Evolutionary conservation across 257 asterid species (phyloP).

Genomic region (Cordia subcordata): DNA sequence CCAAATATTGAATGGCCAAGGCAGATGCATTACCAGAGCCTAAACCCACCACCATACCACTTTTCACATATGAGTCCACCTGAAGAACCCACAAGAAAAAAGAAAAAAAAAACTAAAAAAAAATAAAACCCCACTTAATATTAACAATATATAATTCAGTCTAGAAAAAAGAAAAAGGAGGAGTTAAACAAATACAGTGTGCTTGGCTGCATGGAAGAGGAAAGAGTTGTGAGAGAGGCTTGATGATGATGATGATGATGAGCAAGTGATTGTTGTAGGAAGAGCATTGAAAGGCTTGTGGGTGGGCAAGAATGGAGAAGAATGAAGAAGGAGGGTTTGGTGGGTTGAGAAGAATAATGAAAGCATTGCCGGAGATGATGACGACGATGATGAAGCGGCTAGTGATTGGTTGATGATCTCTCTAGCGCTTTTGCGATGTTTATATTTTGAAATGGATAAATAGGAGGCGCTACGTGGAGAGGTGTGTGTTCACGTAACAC

Average conservation of each 20-base stretch:
- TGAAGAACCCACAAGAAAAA: constrained; percentile 16
- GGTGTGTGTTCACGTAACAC: too few species aligned
- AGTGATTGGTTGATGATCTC: too few species aligned
- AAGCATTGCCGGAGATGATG: neutral
- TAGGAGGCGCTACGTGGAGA: too few species aligned
- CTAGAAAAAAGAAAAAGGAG: neutral
- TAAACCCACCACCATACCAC: constrained; percentile 70
- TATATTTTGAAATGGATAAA: too few species aligned
- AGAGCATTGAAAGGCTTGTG: constrained; percentile 7
- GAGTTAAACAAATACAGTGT: constrained; percentile 35
- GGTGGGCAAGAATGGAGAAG: neutral
- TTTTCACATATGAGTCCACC: constrained; percentile 70
- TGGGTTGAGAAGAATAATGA: neutral
- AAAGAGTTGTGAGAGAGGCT: constrained; percentile 36
- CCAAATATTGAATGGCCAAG: constrained; percentile 65
- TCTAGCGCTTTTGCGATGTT: too few species aligned
- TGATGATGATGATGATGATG: constrained; percentile 11
- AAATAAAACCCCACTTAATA: too few species aligned
- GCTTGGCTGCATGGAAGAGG: constrained; percentile 57
- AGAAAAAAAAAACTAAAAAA: constrained; percentile 3
- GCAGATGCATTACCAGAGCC: constrained; percentile 70
- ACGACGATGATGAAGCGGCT: constrained; percentile 3
- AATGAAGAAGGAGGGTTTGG: too few species aligned
- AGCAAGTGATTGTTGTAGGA: constrained; percentile 25
- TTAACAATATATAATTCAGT: neutral